Evolutionary conservation across 371 early-diverging fungal species (phyloP).

Genomic region (Saksenaea oblongispora): DNA sequence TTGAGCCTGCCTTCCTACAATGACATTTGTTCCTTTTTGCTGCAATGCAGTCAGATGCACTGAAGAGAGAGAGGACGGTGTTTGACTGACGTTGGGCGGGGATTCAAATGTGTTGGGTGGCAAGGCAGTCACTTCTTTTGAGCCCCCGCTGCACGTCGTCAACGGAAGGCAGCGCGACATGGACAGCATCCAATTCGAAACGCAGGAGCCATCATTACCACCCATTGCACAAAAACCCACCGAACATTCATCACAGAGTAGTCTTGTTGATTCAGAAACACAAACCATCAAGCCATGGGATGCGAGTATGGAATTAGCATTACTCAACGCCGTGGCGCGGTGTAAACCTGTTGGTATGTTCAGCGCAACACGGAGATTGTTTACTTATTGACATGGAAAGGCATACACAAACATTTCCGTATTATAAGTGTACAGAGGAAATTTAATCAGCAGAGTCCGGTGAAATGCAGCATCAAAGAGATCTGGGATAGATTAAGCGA

Average conservation of each 20-base stretch:
- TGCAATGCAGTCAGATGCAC: no score
- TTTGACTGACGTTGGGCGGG: neutral
- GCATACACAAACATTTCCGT: slow-evolving; percentile 66
- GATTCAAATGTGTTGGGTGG: neutral
- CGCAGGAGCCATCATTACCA: slow-evolving; percentile 10
- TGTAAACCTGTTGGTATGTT: slow-evolving; percentile 63
- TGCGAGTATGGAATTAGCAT: slow-evolving; percentile 60
- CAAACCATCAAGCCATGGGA: slow-evolving; percentile 44
- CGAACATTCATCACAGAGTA: neutral
- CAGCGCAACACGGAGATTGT: no score
- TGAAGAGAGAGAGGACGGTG: neutral
- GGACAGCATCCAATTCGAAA: slow-evolving; percentile 12
- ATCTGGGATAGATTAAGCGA: slow-evolving; percentile 55
- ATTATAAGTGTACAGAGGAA: slow-evolving; percentile 61
- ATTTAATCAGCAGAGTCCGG: slow-evolving; percentile 54
- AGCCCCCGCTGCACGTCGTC: neutral
- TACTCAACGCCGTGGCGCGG: slow-evolving; percentile 56
- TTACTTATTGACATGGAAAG: slow-evolving; percentile 20
- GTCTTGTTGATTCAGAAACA: neutral
- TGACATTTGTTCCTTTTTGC: no score
- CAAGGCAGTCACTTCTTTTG: neutral
- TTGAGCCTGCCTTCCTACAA: no score
- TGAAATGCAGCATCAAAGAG: slow-evolving; percentile 48
- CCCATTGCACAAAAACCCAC: neutral
- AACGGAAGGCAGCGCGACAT: neutral